These are phyloP conservation scores for Aspergillus sclerotialis DNA, from an alignment of 2,329 filamentous ascomycete genomes.

Conservation along the genomic window DNA sequence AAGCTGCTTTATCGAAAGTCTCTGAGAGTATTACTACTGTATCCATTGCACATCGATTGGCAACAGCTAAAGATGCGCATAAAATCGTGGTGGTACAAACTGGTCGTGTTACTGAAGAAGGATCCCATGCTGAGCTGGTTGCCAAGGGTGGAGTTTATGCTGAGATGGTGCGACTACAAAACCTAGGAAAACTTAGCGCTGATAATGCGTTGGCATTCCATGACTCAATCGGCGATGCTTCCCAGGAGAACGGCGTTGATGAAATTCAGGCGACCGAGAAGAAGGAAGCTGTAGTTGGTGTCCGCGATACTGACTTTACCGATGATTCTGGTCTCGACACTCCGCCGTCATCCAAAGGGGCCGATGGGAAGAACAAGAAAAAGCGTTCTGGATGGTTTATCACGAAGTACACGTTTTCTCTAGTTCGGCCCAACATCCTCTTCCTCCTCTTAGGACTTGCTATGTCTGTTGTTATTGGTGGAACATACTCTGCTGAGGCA, in stretches of 20 bases:
- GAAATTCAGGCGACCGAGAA: constrained; percentile 9
- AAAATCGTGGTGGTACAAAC: constrained; percentile 31
- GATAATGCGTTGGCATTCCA: constrained; percentile 8
- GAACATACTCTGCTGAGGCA: constrained; percentile 49
- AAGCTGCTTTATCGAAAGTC: constrained; percentile 23
- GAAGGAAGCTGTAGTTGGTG: constrained; percentile 11
- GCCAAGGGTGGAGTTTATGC: constrained; percentile 38
- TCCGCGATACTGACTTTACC: constrained; percentile 12
- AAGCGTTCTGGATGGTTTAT: constrained; percentile 17
- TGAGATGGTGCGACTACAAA: constrained; percentile 44
- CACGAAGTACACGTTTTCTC: constrained; percentile 27
- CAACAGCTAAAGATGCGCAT: constrained; percentile 30
- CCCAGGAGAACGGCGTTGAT: constrained; percentile 8
- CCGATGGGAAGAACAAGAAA: constrained; percentile 8
- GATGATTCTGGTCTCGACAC: constrained; percentile 11
- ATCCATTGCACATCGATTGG: constrained; percentile 31
- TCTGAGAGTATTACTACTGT: constrained; percentile 25
- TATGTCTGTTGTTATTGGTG: constrained; percentile 48
- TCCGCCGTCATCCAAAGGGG: constrained; percentile 6
- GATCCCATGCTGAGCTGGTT: constrained; percentile 26
- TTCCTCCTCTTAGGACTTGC: constrained; percentile 44
- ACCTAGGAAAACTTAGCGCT: constrained; percentile 18
- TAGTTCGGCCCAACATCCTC: constrained; percentile 37
- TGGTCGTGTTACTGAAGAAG: constrained; percentile 27
- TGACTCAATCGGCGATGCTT: constrained; percentile 13